These are phyloP conservation scores for Aureobasidium sp. DNA, from an alignment of 2,329 filamentous ascomycete species.

Conservation along the genomic window DNA sequence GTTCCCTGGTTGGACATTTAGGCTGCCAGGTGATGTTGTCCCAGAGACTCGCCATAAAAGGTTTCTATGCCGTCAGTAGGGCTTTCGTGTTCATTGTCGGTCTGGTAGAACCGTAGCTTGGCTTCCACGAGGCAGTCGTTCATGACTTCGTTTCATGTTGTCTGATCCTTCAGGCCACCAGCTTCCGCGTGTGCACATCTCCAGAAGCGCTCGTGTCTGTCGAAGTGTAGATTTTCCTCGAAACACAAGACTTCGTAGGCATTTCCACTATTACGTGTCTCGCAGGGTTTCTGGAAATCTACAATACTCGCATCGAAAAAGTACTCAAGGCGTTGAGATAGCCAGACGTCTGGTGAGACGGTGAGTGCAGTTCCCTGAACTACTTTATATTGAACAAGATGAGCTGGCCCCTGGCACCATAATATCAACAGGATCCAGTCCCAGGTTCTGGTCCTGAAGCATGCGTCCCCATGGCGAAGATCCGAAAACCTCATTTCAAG, in stretches of 20 bases:
- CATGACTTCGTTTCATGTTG: slow-evolving; percentile 3
- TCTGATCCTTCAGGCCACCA: not conserved
- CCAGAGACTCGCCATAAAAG: not conserved
- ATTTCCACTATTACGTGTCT: not conserved
- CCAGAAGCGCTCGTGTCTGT: not conserved
- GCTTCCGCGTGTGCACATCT: not conserved
- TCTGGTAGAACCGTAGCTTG: not conserved
- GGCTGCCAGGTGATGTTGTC: not conserved
- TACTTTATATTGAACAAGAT: slow-evolving; percentile 5
- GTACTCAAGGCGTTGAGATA: not conserved
- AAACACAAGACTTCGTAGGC: not conserved
- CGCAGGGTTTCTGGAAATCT: not conserved
- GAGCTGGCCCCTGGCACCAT: not conserved
- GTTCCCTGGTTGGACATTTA: not conserved
- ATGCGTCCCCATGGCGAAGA: not conserved
- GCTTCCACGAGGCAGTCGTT: not conserved
- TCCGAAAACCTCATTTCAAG: not conserved
- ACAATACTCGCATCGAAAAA: not conserved
- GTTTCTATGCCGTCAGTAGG: not conserved
- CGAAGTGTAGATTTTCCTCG: not conserved
- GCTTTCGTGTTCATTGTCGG: not conserved
- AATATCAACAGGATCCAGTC: not conserved
- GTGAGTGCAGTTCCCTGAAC: not conserved
- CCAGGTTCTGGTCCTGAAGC: not conserved
- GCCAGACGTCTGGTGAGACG: not conserved